These are phyloP conservation scores for Rutstroemia sp. DNA, from an alignment of 2,329 filamentous ascomycete species.

Conservation along the genomic window DNA sequence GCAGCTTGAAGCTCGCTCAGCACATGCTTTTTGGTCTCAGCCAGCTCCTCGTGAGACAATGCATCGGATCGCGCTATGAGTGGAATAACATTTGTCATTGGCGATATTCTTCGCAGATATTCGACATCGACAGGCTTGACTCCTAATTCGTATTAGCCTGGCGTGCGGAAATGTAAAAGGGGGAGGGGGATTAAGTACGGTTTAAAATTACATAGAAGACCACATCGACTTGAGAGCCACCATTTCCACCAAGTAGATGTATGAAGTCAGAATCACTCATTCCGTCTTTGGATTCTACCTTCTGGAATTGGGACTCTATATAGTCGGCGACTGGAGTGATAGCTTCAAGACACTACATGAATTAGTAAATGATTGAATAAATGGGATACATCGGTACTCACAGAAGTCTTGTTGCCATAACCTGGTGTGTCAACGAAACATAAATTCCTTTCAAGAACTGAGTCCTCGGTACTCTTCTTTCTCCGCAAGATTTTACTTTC, in stretches of 20 bases:
- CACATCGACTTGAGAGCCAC: slow-evolving; percentile 76
- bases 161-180: slow-evolving; percentile 11
- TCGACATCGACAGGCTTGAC: slow-evolving; percentile 59
- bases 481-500: slow-evolving; percentile 52
- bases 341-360: slow-evolving; percentile 42
- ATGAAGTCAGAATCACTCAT: slow-evolving; percentile 68
- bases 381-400: slow-evolving; percentile 31
- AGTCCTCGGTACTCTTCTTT: slow-evolving; percentile 66
- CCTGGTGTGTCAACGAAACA: slow-evolving; percentile 87
- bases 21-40: slow-evolving; percentile 52
- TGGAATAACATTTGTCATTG: slow-evolving; percentile 77
- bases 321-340: slow-evolving; percentile 60
- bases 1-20: slow-evolving; percentile 47
- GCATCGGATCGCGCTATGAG: slow-evolving; percentile 72
- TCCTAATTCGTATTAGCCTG: slow-evolving; percentile 33
- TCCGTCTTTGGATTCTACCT: slow-evolving; percentile 52
- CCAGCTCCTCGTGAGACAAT: slow-evolving; percentile 49
- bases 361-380: slow-evolving; percentile 21
- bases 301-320: slow-evolving; percentile 61
- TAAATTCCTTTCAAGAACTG: slow-evolving; percentile 80
- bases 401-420: slow-evolving; percentile 45
- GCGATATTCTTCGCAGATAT: slow-evolving; percentile 61
- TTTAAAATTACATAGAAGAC: slow-evolving; percentile 75
- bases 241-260: slow-evolving; percentile 70
- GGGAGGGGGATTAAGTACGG: slow-evolving; percentile 41